Base-by-base conservation (phyloP, 129 eudicot species). In the Cynara cardunculus region DNA sequence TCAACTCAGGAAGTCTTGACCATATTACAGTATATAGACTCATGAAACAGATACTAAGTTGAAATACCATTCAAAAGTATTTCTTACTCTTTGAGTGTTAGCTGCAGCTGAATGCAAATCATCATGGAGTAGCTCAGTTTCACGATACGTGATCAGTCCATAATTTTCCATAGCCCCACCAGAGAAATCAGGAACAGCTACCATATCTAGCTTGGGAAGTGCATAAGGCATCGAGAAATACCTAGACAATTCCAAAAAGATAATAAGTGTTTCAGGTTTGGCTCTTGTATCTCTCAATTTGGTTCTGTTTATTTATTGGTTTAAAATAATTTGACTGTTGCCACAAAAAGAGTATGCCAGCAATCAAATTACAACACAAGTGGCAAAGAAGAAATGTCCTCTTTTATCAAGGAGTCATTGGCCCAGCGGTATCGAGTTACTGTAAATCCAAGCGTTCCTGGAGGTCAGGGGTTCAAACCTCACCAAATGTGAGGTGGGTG, bases 161-260 rank as follows among this genome's bases (percentile, higher is more conserved):
- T 84, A 87, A 65, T 89, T 89, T 72, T 89, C 90, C 93, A 89
- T 89, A 46, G 89, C 93, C 82, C 93, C 90, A 79, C 70, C 86
- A 69, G 82, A 68, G 26, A 89, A 89, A 77, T 89, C 93, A 62
- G 93, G 89, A 82, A 87, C 88, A 9, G 82, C 89, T 21, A 89
- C 90, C 90, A 87, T 87, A 85, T 87, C 90, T 75, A 89, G 84
- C 84, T 89, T 89, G 1, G 90, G 93, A 74, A 89, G 89, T 27
- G 86, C 7, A 71, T 77, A 87, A 81, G 89, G 90, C 87, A 49
- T 83, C 14, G 89, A 83, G 84, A 89, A 89, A 79, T 89, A 87
- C 84, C 93, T 89, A 35, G 0, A 79, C 26, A 34, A 39, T 53
- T 76, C 46, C 78, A 80, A 34, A 39, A 62, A 37, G 3, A 18